These are phyloP conservation scores for Scheffersomyces lignosus DNA, from an alignment of 805 yeast species.

Conservation along the genomic window DNA sequence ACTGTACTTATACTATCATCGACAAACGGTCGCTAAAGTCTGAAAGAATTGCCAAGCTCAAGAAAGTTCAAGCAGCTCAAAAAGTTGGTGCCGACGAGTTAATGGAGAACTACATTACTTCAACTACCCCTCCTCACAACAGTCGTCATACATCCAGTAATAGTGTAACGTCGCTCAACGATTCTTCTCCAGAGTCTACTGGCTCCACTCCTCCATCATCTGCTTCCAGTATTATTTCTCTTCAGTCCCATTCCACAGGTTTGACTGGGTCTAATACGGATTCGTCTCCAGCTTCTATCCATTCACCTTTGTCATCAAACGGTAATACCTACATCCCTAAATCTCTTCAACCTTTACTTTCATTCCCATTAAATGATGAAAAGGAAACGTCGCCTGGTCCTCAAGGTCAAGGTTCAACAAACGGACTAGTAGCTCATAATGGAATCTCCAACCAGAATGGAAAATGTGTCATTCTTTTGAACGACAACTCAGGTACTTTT, in stretches of 20 bases:
- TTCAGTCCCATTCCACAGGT: background rate
- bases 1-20: slow-evolving; percentile 21
- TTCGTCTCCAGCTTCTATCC: background rate
- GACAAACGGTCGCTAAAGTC: slow-evolving; percentile 22
- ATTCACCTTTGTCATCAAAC: background rate
- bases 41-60: slow-evolving; percentile 15
- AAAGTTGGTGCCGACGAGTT: too few species aligned
- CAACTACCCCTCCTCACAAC: background rate
- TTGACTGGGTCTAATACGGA: background rate
- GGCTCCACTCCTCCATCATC: background rate
- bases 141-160: background rate
- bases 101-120: background rate
- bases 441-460: background rate
- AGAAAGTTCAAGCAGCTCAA: background rate
- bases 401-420: too few species aligned
- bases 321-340: slow-evolving; percentile 4
- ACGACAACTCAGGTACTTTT: background rate
- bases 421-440: background rate
- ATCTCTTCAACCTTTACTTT: slow-evolving; percentile 4
- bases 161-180: background rate
- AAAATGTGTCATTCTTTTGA: background rate
- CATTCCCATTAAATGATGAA: slow-evolving; percentile 4
- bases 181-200: background rate
- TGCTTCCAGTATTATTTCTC: background rate
- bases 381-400: background rate